Evolutionary conservation across 257 asterid genomes (phyloP).

Genomic region (Perilla frutescens): DNA sequence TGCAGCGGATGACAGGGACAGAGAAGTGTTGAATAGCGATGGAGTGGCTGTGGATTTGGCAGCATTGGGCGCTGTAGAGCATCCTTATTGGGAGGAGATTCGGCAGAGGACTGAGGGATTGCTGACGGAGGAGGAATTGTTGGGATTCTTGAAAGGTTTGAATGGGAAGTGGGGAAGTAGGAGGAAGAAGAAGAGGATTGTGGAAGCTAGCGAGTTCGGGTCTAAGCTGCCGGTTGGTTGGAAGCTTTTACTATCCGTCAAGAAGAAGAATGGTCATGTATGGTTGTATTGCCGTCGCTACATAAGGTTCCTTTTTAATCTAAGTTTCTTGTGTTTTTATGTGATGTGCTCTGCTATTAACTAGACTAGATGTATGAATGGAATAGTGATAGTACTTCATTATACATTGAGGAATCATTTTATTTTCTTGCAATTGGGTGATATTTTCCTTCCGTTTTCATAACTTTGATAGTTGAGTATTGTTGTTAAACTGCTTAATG

Average conservation of each 20-base stretch:
- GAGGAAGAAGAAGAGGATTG: constrained; percentile 81
- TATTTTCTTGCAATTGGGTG: constrained; percentile 7
- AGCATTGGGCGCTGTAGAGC: constrained; percentile 55
- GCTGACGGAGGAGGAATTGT: constrained; percentile 57
- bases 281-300: constrained; percentile 76
- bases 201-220: constrained; percentile 76
- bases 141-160: constrained; percentile 61
- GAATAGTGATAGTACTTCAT: background rate
- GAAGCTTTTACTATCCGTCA: constrained; percentile 67
- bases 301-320: constrained; percentile 62
- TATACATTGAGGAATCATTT: background rate
- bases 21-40: constrained; percentile 55
- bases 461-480: background rate
- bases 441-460: constrained; percentile 9
- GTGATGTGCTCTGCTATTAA: constrained; percentile 7
- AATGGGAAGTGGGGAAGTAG: constrained; percentile 83
- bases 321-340: background rate
- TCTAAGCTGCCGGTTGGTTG: constrained; percentile 71
- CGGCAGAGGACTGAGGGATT: constrained; percentile 56
- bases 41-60: constrained; percentile 68
- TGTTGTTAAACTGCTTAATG: background rate
- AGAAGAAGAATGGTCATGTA: constrained; percentile 65
- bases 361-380: constrained; percentile 20
- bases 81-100: constrained; percentile 65
- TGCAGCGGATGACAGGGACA: constrained; percentile 48